These are phyloP conservation scores for Cladorrhinum sp. DNA, from an alignment of 2,329 filamentous ascomycete species.

Conservation along the genomic window DNA sequence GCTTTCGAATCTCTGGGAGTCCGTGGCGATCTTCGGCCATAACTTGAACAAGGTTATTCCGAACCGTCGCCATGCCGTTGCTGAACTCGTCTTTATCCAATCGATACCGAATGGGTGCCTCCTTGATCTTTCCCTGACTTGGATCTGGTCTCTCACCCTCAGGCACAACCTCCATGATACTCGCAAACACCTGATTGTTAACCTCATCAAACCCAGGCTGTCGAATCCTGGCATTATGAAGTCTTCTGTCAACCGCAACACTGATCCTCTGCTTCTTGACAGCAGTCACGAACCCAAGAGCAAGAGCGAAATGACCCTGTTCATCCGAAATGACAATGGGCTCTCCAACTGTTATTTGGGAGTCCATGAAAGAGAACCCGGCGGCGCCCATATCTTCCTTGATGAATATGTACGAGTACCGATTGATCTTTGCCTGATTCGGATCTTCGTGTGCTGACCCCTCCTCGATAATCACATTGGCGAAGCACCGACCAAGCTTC, in stretches of 20 bases:
- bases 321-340: slow-evolving; percentile 97
- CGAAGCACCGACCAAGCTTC: slow-evolving; percentile 83
- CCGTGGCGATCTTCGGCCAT: slow-evolving; percentile 78
- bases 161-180: slow-evolving; percentile 80
- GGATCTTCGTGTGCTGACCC: slow-evolving; percentile 69
- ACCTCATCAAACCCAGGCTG: slow-evolving; percentile 71
- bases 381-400: slow-evolving; percentile 61
- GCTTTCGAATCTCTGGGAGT: slow-evolving; percentile 67
- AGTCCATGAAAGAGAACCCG: slow-evolving; percentile 84
- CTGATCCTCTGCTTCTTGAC: slow-evolving; percentile 73
- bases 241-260: slow-evolving; percentile 83
- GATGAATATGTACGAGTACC: slow-evolving; percentile 80
- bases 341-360: slow-evolving; percentile 81
- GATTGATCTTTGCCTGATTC: slow-evolving; percentile 79
- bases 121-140: slow-evolving; percentile 50
- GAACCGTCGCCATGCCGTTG: slow-evolving; percentile 91
- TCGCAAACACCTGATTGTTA: slow-evolving; percentile 80
- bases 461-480: slow-evolving; percentile 78
- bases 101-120: slow-evolving; percentile 67
- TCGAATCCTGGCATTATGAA: slow-evolving; percentile 81
- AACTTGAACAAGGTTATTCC: slow-evolving; percentile 89
- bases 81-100: slow-evolving; percentile 98
- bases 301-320: slow-evolving; percentile 88
- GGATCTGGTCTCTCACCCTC: slow-evolving; percentile 53
- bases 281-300: slow-evolving; percentile 83